These are phyloP conservation scores for Populus alba DNA, from an alignment of 345 rosid genomes.

Conservation along the genomic window DNA sequence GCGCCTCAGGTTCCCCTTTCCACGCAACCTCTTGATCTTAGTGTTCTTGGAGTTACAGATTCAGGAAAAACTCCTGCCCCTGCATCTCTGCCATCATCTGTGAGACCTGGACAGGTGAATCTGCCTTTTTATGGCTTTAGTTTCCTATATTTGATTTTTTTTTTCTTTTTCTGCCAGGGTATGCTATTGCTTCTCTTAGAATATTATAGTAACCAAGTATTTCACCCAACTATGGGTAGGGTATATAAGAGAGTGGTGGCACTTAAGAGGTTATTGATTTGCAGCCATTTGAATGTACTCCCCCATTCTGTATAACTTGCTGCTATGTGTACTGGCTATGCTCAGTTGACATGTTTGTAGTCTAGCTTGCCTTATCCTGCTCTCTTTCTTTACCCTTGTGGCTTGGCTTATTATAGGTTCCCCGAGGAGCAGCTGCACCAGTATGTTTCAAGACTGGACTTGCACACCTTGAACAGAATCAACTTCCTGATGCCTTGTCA, in stretches of 20 bases:
- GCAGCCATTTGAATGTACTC: not conserved
- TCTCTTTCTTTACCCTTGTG: not conserved
- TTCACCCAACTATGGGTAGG: not conserved
- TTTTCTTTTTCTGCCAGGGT: not conserved
- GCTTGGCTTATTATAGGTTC: conserved; percentile 55
- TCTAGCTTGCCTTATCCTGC: not conserved
- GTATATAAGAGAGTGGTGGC: not conserved
- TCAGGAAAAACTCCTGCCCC: conserved; percentile 62
- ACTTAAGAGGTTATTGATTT: not conserved
- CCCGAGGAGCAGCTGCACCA: conserved; percentile 90
- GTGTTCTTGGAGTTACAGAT: conserved; percentile 78
- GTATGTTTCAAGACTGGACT: conserved; percentile 92
- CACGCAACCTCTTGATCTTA: conserved; percentile 89
- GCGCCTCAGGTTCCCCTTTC: conserved; percentile 47
- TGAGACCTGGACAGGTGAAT: conserved; percentile 93
- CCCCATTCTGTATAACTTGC: not conserved
- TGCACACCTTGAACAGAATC: conserved; percentile 96
- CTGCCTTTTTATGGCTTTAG: not conserved
- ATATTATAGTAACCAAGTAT: not conserved
- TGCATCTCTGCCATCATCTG: conserved; percentile 58
- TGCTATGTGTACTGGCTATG: not conserved
- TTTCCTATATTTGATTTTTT: not conserved
- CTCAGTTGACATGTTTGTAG: not conserved
- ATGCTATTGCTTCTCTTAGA: not conserved
- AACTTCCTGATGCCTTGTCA: conserved; percentile 92